Evolutionary conservation across 31 red algal species (phyloP).

Genomic region (Odonthalia washingtoniensis): DNA sequence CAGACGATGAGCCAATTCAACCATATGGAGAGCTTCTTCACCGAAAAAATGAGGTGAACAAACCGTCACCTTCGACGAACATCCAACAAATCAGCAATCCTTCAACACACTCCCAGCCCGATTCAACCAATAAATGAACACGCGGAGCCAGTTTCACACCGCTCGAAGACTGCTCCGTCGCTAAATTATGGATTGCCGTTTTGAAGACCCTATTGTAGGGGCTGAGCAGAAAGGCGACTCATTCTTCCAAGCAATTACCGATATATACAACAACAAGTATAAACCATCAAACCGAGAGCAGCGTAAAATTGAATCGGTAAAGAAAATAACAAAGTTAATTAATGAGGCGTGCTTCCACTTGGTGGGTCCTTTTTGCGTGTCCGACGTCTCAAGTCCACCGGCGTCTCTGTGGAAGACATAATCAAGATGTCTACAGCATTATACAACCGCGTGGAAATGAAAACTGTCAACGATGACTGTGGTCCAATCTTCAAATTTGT

Average conservation of each 20-base stretch:
- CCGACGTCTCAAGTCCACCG: constrained; percentile 6
- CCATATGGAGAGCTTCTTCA: too few relatives aligned
- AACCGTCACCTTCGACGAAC: too few relatives aligned
- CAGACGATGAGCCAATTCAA: too few relatives aligned
- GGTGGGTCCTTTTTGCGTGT: not conserved
- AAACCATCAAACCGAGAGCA: constrained; percentile 8
- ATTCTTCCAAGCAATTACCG: not conserved
- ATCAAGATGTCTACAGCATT: constrained; percentile 22
- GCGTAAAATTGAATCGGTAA: not conserved
- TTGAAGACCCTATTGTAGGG: constrained; percentile 35
- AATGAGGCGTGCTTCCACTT: constrained; percentile 18
- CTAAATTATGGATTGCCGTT: too few relatives aligned
- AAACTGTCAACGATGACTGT: not conserved
- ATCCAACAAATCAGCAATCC: too few relatives aligned
- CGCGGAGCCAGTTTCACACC: too few relatives aligned
- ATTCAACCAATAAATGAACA: too few relatives aligned
- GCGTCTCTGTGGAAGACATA: constrained; percentile 22
- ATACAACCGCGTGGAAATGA: constrained; percentile 16
- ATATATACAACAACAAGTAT: constrained; percentile 15
- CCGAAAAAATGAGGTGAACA: too few relatives aligned
- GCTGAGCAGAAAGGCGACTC: constrained; percentile 13
- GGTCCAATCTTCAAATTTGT: constrained; percentile 5
- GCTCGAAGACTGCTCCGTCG: too few relatives aligned
- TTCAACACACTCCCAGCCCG: too few relatives aligned
- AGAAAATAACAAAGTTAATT: not conserved